phyloP scores from a whole-genome alignment of 768 basidiomycete genomes.

The Roridomyces roridus region DNA sequence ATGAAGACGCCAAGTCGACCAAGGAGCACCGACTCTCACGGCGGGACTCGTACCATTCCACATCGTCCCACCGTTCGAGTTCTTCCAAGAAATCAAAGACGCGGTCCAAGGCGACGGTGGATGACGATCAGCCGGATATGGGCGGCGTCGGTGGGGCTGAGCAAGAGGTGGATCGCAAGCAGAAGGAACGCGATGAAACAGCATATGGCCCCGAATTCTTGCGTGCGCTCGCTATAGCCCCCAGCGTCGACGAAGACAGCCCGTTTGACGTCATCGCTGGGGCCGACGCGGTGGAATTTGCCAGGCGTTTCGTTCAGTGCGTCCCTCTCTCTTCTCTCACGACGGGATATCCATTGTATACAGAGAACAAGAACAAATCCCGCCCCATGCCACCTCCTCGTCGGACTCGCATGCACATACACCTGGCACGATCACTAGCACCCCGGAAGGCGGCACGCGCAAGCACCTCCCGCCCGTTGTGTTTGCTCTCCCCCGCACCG shows the following conservation, averaged over 20 bases:
- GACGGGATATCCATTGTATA: not conserved
- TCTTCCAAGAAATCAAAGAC: no score
- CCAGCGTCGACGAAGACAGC: not conserved
- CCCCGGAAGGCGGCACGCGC: no score
- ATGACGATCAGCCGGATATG: no score
- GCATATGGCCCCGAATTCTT: slow-evolving; percentile 50
- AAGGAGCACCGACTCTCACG: no score
- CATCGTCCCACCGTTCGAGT: no score
- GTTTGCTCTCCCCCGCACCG: slow-evolving; percentile 44
- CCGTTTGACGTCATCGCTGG: slow-evolving; percentile 48
- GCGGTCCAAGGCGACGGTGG: no score
- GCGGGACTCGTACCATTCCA: no score
- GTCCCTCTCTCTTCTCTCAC: slow-evolving; percentile 24
- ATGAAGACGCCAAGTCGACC: no score
- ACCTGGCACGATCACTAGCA: not conserved
- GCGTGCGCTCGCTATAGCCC: not conserved
- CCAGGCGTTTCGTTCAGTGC: slow-evolving; percentile 48
- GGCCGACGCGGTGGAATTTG: slow-evolving; percentile 46
- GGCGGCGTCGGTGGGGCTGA: no score
- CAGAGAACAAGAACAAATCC: not conserved
- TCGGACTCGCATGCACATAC: not conserved
- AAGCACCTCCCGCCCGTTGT: slow-evolving; percentile 41
- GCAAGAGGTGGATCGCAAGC: no score
- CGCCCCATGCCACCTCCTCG: slow-evolving; percentile 13
- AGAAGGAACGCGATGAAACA: no score